A percentile compares a stretch with the other conserved stretches of the same genome.
Evolutionary conservation across 495 filamentous ascomycete species (phyloP).

Genomic region (Aspergillus heteromorphus): DNA sequence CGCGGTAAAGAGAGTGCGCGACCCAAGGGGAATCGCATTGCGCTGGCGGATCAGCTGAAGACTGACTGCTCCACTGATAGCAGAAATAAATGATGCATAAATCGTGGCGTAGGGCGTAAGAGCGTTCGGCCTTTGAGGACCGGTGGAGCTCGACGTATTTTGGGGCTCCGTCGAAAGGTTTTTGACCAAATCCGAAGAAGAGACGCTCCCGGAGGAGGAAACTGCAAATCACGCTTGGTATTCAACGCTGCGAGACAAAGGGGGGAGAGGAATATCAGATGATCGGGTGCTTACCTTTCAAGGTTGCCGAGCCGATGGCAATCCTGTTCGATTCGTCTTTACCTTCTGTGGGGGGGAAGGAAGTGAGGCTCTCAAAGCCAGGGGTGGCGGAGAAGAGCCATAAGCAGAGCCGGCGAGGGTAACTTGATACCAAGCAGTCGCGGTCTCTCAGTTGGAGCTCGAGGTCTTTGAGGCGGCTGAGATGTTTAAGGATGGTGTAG

Average conservation of each 20-base stretch:
- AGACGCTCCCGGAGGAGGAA: slow-evolving; percentile 37
- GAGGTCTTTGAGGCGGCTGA: slow-evolving; percentile 41
- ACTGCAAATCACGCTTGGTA: slow-evolving; percentile 20
- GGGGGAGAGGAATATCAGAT: background rate
- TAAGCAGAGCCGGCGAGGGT: slow-evolving; percentile 38
- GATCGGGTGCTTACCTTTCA: slow-evolving; percentile 32
- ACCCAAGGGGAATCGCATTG: slow-evolving; percentile 39
- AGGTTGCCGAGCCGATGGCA: slow-evolving; percentile 26
- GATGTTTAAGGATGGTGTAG: slow-evolving; percentile 40
- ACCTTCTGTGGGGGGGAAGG: slow-evolving; percentile 25
- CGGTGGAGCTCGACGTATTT: slow-evolving; percentile 11
- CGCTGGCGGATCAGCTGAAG: slow-evolving; percentile 35
- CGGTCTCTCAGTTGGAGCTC: slow-evolving; percentile 35
- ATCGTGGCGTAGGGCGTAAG: slow-evolving; percentile 32
- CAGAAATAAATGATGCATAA: slow-evolving; percentile 41
- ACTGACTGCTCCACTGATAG: slow-evolving; percentile 36
- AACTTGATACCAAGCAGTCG: slow-evolving; percentile 38
- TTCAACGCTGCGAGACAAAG: background rate
- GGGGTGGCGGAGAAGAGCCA: slow-evolving; percentile 42
- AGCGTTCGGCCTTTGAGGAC: slow-evolving; percentile 26
- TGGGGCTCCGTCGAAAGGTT: slow-evolving; percentile 34
- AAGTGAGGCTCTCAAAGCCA: slow-evolving; percentile 32
- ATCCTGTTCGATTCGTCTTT: slow-evolving; percentile 31
- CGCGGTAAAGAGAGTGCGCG: slow-evolving; percentile 39
- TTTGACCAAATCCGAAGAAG: slow-evolving; percentile 34